Conservation (phyloP, 2,329 filamentous ascomycete species). For the Aspergillus felis region DNA sequence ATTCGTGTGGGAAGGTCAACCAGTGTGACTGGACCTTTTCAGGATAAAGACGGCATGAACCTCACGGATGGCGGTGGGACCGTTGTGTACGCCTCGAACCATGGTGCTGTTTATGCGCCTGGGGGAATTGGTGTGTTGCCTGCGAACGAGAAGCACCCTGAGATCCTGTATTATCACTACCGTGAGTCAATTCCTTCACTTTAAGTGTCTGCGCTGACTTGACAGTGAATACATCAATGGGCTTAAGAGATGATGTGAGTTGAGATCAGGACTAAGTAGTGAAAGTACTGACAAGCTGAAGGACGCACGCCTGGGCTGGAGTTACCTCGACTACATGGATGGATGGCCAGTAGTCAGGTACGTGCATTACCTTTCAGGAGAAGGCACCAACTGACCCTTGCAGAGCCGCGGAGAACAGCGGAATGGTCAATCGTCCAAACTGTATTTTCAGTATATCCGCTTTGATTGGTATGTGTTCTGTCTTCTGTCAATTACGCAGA, state of each 20-base stretch:
- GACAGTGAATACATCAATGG: conserved; percentile 31
- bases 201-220: neutral
- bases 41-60: conserved; percentile 24
- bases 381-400: neutral
- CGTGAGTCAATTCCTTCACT: conserved; percentile 16
- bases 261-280: neutral
- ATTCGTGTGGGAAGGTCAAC: conserved; percentile 36
- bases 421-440: neutral
- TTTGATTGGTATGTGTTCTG: neutral
- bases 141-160: conserved; percentile 19
- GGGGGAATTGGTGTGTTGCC: conserved; percentile 34
- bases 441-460: conserved; percentile 1
- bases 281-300: conserved; percentile 10
- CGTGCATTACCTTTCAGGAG: neutral
- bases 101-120: conserved; percentile 36
- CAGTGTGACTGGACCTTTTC: conserved; percentile 31
- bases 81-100: conserved; percentile 36
- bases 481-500: neutral
- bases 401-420: conserved; percentile 9
- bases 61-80: conserved; percentile 33
- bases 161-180: conserved; percentile 41
- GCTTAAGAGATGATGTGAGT: conserved; percentile 26
- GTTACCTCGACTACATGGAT: conserved; percentile 32
- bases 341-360: conserved; percentile 33
- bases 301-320: conserved; percentile 37